Conservation (phyloP, 1,284 basidiomycete species). For the Cutaneotrichosporon sp. region DNA sequence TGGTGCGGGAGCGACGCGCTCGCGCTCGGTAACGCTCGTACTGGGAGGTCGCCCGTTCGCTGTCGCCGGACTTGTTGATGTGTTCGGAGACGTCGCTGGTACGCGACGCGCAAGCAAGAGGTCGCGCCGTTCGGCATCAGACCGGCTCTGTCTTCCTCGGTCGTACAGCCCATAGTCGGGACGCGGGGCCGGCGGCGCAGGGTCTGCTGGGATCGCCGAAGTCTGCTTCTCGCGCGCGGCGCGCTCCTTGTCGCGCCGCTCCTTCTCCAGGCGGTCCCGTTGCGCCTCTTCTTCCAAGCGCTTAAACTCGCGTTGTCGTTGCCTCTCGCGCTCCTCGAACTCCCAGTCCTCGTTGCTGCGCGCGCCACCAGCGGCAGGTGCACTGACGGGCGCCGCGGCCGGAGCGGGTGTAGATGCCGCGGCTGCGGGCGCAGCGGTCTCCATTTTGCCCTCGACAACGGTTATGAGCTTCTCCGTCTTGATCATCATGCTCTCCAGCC, state of each 20-base stretch:
- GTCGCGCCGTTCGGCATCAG: constrained; percentile 41
- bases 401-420: constrained; percentile 4
- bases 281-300: constrained; percentile 44
- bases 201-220: background rate
- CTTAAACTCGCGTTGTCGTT: constrained; percentile 42
- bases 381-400: background rate
- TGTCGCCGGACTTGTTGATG: constrained; percentile 29
- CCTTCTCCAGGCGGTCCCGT: constrained; percentile 40
- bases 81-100: constrained; percentile 33
- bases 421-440: constrained; percentile 6
- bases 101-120: constrained; percentile 28
- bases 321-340: constrained; percentile 46
- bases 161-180: constrained; percentile 15
- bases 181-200: background rate
- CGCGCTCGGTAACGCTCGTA: background rate
- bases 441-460: constrained; percentile 48
- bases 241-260: constrained; percentile 36
- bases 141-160: constrained; percentile 13
- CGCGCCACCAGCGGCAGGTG: constrained; percentile 6
- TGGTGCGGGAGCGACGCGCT: background rate
- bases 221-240: constrained; percentile 1
- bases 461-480: constrained; percentile 51
- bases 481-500: constrained; percentile 49
- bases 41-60: constrained; percentile 5
- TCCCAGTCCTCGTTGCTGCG: constrained; percentile 37